Evolutionary conservation across 108 stramenopile genomes (phyloP), one percentile per base, ranked within the genome.

Genomic region (Nannochloropsis salina): DNA sequence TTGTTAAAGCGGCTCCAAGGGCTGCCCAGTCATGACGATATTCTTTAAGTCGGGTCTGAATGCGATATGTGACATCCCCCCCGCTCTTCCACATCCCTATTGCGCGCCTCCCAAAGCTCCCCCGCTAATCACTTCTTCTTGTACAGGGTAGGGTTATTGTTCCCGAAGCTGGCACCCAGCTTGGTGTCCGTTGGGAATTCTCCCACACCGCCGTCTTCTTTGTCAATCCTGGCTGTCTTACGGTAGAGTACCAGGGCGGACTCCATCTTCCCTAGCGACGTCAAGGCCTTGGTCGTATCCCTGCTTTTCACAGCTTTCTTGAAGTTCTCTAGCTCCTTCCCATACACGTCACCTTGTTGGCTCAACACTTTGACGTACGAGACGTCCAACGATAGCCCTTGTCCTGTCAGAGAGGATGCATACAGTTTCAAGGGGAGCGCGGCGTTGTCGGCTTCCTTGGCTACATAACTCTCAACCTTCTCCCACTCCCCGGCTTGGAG

Each of bases 91-190:
- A 31, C 31, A 31, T 31, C 31, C 31, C 31, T 31, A 31, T 31
- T 31, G 31, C 31, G 31, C 31, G 31, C 31, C 31, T 31, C 31
- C 31, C 31, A 31, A 31, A 31, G 31, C 31, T 31, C 31, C 31
- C 0, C 0, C 31, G 31, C 31, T 31, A 31, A 31, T 31, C 1
- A 31, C 31, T 31, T 31, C 61, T 74, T 74, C n/a, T 74, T 74
- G 61, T 74, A 74, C n/a, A 74, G n/a, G n/a, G 20, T 74, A 15
- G 61, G 61, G 61, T 74, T 74, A n/a, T 74, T 74, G 61, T 74
- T 74, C 61, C 6, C 61, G n/a, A 74, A 74, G 6, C 61, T 74
- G n/a, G 61, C 61, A 6, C 61, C 61, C 61, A 74, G n/a, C 61
- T 74, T 74, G n/a, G 20, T 74, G 61, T 74, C 61, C n/a, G 61